phyloP scores from a whole-genome alignment of 768 basidiomycete species.

The Terana coerulea region DNA sequence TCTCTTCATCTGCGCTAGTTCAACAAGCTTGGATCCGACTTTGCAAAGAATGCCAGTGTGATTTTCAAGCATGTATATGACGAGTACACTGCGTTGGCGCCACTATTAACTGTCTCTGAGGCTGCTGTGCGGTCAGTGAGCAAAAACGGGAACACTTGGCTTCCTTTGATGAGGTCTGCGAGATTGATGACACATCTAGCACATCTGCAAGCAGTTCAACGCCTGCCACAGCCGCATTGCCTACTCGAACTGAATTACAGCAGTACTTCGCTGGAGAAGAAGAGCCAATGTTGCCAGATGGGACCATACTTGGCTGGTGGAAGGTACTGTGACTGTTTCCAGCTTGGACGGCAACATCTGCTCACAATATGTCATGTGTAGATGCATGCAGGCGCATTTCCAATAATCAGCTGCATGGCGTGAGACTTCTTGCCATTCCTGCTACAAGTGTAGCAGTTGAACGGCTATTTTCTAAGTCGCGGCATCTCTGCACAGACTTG shows the following conservation, averaged over 20 bases:
- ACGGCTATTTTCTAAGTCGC: background rate
- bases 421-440: conserved; percentile 3
- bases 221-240: background rate
- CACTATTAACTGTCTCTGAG: background rate
- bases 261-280: background rate
- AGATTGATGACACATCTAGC: background rate
- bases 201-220: too few species aligned
- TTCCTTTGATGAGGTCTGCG: background rate
- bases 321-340: background rate
- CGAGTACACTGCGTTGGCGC: background rate
- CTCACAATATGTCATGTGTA: too few species aligned
- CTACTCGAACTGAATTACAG: background rate
- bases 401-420: background rate
- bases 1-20: conserved; percentile 24
- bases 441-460: conserved; percentile 6
- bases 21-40: conserved; percentile 1
- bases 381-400: background rate
- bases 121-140: background rate
- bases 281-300: background rate
- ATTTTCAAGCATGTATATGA: conserved; percentile 13
- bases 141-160: background rate
- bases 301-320: background rate
- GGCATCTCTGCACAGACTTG: conserved; percentile 3
- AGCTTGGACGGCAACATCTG: too few species aligned
- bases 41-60: background rate